Percentiles rank a stretch among this genome's conserved stretches.
Evolutionary conservation across 306 rosid species (phyloP).

Genomic region (Cucurbita ficifolia): DNA sequence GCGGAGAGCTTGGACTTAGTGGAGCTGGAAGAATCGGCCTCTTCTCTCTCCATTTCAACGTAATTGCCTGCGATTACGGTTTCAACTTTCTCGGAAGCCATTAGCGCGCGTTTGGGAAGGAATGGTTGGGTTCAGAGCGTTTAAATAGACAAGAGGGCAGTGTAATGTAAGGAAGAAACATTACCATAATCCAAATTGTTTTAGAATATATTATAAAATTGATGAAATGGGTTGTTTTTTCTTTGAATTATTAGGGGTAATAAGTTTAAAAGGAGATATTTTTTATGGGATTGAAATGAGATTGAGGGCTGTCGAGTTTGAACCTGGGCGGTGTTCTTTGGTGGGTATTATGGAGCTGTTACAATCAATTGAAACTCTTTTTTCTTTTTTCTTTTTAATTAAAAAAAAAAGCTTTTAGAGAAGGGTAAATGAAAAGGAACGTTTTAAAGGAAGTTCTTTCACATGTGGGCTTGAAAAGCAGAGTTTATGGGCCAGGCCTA

Average conservation of each 20-base stretch:
- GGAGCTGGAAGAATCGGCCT: conserved; percentile 32
- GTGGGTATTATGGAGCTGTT: conserved; percentile 1
- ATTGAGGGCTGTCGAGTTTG: background rate
- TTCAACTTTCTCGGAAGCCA: conserved; percentile 98
- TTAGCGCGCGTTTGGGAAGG: conserved; percentile 15
- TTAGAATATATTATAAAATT: background rate
- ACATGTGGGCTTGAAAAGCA: conserved; percentile 16
- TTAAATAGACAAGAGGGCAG: conserved; percentile 33
- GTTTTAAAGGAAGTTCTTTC: background rate
- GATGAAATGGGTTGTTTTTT: background rate
- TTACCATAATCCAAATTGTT: background rate
- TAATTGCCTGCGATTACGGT: conserved; percentile 87
- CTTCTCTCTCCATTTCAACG: conserved; percentile 86
- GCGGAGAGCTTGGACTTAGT: conserved; percentile 37
- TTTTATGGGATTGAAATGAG: background rate
- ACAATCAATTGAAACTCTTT: background rate
- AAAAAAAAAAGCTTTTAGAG: background rate
- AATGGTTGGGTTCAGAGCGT: conserved; percentile 20
- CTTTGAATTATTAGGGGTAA: background rate
- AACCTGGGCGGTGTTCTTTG: background rate
- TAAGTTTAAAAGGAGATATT: background rate
- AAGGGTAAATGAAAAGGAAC: background rate
- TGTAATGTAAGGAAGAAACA: too few relatives aligned
- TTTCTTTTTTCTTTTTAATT: background rate
- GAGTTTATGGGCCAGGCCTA: conserved; percentile 31